Percentiles rank a stretch among this genome's conserved stretches.
phyloP scores from a whole-genome alignment of 805 yeast genomes.

The Kuraishia molischiana region DNA sequence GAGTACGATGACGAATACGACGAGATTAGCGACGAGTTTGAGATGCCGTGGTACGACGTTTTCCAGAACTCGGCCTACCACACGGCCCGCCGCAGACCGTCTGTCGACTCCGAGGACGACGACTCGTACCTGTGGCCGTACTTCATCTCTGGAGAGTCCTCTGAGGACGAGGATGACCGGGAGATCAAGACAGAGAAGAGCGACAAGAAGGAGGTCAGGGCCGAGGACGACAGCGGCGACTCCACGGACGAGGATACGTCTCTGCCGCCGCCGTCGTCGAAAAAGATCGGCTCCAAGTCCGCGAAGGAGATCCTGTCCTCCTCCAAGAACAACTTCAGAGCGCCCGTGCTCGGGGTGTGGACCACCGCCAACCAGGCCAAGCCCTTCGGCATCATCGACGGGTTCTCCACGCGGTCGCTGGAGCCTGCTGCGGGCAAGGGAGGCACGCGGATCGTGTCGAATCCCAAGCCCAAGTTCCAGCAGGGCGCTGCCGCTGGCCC shows the following conservation, averaged over 20 bases:
- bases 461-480: conserved; percentile 4
- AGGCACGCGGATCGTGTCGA: not conserved
- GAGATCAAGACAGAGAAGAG: conserved; percentile 15
- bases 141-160: conserved; percentile 37
- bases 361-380: conserved; percentile 58
- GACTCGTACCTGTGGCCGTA: conserved; percentile 71
- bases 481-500: conserved; percentile 6
- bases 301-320: conserved; percentile 91
- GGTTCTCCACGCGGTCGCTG: conserved; percentile 79
- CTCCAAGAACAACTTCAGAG: conserved; percentile 74
- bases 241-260: conserved; percentile 91
- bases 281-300: conserved; percentile 65
- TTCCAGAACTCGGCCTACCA: conserved; percentile 7
- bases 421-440: conserved; percentile 14
- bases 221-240: conserved; percentile 53
- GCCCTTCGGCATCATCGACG: conserved; percentile 93
- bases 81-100: not conserved
- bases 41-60: conserved; percentile 16
- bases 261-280: conserved; percentile 60
- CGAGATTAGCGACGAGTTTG: conserved; percentile 21
- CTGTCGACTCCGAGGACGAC: conserved; percentile 20
- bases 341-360: conserved; percentile 93
- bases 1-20: conserved; percentile 14
- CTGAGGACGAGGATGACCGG: conserved; percentile 17
- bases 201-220: conserved; percentile 5